Conservation (phyloP, 1,284 basidiomycete species). For the Naganishia sp. region DNA sequence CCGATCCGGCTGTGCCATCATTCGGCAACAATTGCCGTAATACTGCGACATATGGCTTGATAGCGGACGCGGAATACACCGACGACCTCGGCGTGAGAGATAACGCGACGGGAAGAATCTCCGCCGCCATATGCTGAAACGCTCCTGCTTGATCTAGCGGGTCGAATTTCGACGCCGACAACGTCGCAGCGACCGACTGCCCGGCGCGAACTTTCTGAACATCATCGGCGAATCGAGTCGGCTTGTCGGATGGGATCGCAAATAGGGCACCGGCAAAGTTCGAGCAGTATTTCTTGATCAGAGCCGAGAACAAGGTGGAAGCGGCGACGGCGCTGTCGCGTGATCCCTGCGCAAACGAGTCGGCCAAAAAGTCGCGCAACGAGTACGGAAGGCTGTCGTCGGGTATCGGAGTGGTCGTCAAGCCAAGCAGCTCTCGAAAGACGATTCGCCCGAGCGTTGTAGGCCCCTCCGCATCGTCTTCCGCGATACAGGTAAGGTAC, state of each 20-base stretch:
- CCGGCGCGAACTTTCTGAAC: background rate
- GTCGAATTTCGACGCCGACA: background rate
- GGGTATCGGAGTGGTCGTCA: conserved; percentile 63
- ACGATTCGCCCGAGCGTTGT: background rate
- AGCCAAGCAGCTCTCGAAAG: background rate
- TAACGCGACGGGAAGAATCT: background rate
- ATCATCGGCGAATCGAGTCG: conserved; percentile 2
- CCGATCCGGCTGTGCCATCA: background rate
- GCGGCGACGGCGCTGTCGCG: conserved; percentile 1
- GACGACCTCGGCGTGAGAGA: background rate
- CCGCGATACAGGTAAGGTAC: conserved; percentile 62
- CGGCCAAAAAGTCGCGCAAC: background rate
- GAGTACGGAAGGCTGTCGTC: conserved; percentile 54
- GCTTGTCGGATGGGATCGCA: background rate
- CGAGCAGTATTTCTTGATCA: background rate
- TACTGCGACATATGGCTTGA: conserved; percentile 5
- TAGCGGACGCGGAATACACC: background rate
- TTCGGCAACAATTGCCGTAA: background rate
- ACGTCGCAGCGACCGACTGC: background rate
- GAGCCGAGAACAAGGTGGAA: background rate
- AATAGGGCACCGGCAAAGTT: background rate
- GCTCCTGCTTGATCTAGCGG: background rate
- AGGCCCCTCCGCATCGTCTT: background rate
- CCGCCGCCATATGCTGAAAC: background rate
- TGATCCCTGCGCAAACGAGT: conserved; percentile 8